phyloP scores from a whole-genome alignment of 495 filamentous ascomycete genomes.

The Lophiotrema nucula region DNA sequence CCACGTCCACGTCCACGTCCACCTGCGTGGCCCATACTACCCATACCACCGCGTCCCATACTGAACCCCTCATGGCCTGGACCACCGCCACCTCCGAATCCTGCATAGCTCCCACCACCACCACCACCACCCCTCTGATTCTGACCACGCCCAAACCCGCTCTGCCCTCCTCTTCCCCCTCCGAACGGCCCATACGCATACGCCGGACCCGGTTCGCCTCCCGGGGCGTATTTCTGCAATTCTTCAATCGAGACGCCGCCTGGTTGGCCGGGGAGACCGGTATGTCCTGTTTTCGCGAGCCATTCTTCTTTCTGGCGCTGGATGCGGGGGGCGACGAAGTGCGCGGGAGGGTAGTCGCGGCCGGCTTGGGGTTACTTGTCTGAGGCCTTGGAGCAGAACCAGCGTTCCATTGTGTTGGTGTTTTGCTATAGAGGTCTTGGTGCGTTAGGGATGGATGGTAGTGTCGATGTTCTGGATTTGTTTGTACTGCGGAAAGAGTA shows the following conservation, averaged over 20 bases:
- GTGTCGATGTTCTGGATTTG: too few species aligned
- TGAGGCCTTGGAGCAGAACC: too few species aligned
- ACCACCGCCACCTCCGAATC: neutral
- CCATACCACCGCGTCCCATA: neutral
- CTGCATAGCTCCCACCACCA: neutral
- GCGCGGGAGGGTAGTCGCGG: too few species aligned
- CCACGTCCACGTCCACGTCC: neutral
- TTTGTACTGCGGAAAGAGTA: too few species aligned
- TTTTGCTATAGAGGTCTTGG: too few species aligned
- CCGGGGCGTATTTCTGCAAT: neutral
- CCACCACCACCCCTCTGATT: neutral
- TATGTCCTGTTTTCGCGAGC: neutral
- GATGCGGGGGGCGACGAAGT: too few species aligned
- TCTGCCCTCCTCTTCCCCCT: neutral
- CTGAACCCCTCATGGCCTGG: neutral
- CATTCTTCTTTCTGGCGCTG: too few species aligned
- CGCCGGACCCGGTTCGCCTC: neutral
- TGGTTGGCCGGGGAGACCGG: neutral
- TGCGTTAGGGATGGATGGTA: too few species aligned
- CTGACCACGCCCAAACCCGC: neutral
- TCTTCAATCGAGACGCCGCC: neutral
- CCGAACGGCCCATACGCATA: neutral
- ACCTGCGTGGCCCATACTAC: neutral
- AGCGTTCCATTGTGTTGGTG: too few species aligned
- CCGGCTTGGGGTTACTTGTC: too few species aligned